Conservation (phyloP, 192 early-diverging fungal genomes). For the Linnemannia hyalina region DNA sequence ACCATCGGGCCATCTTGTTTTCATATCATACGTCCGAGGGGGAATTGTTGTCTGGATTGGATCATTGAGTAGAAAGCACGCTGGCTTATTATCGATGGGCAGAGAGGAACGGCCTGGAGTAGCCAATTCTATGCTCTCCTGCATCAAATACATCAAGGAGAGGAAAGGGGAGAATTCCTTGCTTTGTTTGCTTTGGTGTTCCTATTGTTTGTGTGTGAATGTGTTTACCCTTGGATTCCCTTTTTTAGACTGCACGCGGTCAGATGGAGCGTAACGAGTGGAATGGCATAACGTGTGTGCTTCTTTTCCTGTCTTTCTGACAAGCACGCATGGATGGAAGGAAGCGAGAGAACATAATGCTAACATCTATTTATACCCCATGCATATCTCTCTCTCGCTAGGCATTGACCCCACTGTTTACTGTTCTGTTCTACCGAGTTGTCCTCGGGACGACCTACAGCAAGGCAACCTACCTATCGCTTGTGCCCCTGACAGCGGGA, state of each 20-base stretch:
- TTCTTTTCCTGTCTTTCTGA: neutral
- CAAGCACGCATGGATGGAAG: neutral
- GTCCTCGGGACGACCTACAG: slow-evolving; percentile 78
- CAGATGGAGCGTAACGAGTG: neutral
- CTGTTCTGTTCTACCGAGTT: slow-evolving; percentile 81
- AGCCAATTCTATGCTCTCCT: neutral
- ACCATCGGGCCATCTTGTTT: neutral
- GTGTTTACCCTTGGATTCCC: neutral
- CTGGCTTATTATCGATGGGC: neutral
- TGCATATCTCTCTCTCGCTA: slow-evolving; percentile 40
- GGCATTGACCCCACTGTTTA: slow-evolving; percentile 91
- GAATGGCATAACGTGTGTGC: neutral
- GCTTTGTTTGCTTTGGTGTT: neutral
- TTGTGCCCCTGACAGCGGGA: slow-evolving; percentile 85
- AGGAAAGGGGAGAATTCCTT: neutral
- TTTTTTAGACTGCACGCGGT: neutral
- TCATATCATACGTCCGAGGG: neutral
- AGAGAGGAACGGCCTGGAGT: neutral
- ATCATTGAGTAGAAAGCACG: neutral
- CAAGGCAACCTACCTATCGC: slow-evolving; percentile 76
- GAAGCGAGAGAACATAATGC: neutral
- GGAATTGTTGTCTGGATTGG: neutral
- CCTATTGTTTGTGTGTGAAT: neutral
- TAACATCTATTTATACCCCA: neutral
- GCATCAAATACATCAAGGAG: neutral